Percentiles rank a stretch among this genome's conserved stretches.
Evolutionary conservation across 495 filamentous ascomycete genomes (phyloP).

Genomic region (Neurospora sp.): DNA sequence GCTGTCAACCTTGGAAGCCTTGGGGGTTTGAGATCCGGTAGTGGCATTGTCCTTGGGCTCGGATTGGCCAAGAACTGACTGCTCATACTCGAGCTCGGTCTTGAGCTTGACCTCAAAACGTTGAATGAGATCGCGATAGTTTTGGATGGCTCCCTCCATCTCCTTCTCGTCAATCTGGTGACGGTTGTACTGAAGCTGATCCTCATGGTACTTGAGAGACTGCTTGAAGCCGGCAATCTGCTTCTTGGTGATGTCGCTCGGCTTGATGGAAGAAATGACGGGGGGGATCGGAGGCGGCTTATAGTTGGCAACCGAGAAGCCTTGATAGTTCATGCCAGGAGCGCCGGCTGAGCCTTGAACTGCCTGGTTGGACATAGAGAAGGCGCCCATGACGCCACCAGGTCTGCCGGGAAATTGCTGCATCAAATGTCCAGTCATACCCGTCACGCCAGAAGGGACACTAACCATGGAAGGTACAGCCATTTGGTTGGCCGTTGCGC

Average conservation of each 20-base stretch:
- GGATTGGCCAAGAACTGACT: slow-evolving; percentile 13
- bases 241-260: slow-evolving; percentile 38
- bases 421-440: slow-evolving; percentile 10
- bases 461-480: slow-evolving; percentile 16
- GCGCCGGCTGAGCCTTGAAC: not conserved
- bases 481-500: slow-evolving; percentile 7
- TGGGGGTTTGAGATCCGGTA: not conserved
- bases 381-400: slow-evolving; percentile 6
- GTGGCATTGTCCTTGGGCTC: slow-evolving; percentile 8
- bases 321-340: slow-evolving; percentile 1
- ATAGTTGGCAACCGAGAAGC: slow-evolving; percentile 14
- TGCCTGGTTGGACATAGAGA: slow-evolving; percentile 1
- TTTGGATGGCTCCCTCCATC: slow-evolving; percentile 21
- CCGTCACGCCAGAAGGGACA: slow-evolving; percentile 9
- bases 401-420: slow-evolving; percentile 10
- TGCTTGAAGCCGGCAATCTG: slow-evolving; percentile 36
- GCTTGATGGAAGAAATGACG: slow-evolving; percentile 31
- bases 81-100: slow-evolving; percentile 27
- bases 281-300: slow-evolving; percentile 21
- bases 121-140: slow-evolving; percentile 23
- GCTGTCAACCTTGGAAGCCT: not conserved
- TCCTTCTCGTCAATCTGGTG: slow-evolving; percentile 41
- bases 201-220: slow-evolving; percentile 34
- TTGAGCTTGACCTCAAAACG: slow-evolving; percentile 29
- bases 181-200: slow-evolving; percentile 37